phyloP scores from a whole-genome alignment of 2,329 filamentous ascomycete species.

The Pseudopyrenochaeta lycopersici region DNA sequence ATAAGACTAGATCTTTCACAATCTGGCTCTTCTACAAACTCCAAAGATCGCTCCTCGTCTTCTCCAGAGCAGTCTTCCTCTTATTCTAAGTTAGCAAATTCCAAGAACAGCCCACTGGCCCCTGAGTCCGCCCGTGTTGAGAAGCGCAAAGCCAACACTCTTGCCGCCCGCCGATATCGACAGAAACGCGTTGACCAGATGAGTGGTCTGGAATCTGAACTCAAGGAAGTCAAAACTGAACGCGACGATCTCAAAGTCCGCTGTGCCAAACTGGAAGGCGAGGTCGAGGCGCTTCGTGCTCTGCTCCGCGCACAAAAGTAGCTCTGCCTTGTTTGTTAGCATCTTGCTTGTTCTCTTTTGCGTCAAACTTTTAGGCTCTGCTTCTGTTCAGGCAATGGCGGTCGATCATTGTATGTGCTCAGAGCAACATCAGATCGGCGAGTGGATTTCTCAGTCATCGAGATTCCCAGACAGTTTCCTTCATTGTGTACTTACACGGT shows the following conservation, averaged over 20 bases:
- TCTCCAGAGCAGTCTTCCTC: slow-evolving; percentile 35
- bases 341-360: slow-evolving; percentile 6
- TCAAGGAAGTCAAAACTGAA: slow-evolving; percentile 68
- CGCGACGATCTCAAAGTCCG: slow-evolving; percentile 70
- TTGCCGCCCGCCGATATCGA: slow-evolving; percentile 75
- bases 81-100: slow-evolving; percentile 29
- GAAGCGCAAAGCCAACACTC: slow-evolving; percentile 74
- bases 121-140: slow-evolving; percentile 41
- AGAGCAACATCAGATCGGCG: slow-evolving; percentile 40
- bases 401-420: slow-evolving; percentile 33
- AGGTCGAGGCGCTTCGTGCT: slow-evolving; percentile 68
- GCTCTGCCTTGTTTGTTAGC: slow-evolving; percentile 22
- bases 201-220: slow-evolving; percentile 66
- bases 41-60: slow-evolving; percentile 32
- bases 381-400: slow-evolving; percentile 44
- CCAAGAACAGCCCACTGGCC: slow-evolving; percentile 30
- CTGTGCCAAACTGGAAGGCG: slow-evolving; percentile 71
- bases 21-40: slow-evolving; percentile 39
- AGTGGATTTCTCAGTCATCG: slow-evolving; percentile 36
- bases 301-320: slow-evolving; percentile 54
- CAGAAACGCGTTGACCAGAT: slow-evolving; percentile 75
- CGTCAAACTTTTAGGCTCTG: background rate
- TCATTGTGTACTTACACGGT: slow-evolving; percentile 18
- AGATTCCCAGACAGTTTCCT: slow-evolving; percentile 3
- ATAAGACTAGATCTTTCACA: slow-evolving; percentile 32